These are phyloP conservation scores for Psidium guajava DNA, from an alignment of 345 rosid species.

Conservation along the genomic window DNA sequence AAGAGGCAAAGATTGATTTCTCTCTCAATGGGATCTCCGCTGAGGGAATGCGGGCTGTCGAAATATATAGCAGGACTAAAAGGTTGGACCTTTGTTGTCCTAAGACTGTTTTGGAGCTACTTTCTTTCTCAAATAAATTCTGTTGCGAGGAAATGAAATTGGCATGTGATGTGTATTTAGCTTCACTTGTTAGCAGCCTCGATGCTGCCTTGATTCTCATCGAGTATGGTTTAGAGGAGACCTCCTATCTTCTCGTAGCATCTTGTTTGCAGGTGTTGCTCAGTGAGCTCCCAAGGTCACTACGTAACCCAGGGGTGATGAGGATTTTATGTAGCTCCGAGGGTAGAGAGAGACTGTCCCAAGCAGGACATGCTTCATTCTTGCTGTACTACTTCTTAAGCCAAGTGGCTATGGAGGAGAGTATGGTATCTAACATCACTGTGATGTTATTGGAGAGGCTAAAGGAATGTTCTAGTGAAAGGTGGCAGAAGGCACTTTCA, in stretches of 20 bases:
- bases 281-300: conserved; percentile 60
- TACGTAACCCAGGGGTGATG: conserved; percentile 37
- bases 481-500: conserved; percentile 75
- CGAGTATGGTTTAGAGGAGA: conserved; percentile 68
- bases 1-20: conserved; percentile 41
- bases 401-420: conserved; percentile 69
- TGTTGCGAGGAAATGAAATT: conserved; percentile 86
- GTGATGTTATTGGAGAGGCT: conserved; percentile 49
- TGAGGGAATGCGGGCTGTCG: conserved; percentile 68
- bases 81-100: conserved; percentile 48
- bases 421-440: conserved; percentile 27
- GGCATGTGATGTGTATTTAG: conserved; percentile 65
- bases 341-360: conserved; percentile 44
- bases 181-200: conserved; percentile 36
- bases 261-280: conserved; percentile 82
- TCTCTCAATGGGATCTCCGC: conserved; percentile 46
- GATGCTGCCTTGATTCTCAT: conserved; percentile 62
- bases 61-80: conserved; percentile 55
- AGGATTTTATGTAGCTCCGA: conserved; percentile 46
- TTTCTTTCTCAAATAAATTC: conserved; percentile 66
- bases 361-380: conserved; percentile 59
- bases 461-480: conserved; percentile 46
- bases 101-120: conserved; percentile 58
- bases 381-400: conserved; percentile 73
- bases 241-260: conserved; percentile 54